Conservation (phyloP, 1,139 yeast species). For the Protomyces lactucae-debilis region DNA sequence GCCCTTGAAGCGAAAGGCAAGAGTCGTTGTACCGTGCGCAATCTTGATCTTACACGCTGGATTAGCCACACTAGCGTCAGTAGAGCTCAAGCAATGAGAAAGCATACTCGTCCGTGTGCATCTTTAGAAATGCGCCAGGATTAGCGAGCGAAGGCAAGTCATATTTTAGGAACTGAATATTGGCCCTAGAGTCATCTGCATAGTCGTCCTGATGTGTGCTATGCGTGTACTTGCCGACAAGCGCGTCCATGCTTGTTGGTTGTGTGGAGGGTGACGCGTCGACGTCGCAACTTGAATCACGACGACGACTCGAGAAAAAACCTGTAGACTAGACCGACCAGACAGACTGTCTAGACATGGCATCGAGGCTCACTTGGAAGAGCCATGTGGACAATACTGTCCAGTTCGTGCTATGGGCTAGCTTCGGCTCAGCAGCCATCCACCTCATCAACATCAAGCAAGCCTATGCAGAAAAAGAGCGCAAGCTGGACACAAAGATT, state of each 20-base stretch:
- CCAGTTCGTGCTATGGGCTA: slow-evolving; percentile 22
- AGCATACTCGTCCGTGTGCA: slow-evolving; percentile 20
- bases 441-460: slow-evolving; percentile 25
- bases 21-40: slow-evolving; percentile 97
- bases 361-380: slow-evolving; percentile 5
- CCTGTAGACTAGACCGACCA: neutral
- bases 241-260: neutral
- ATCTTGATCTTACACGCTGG: slow-evolving; percentile 94
- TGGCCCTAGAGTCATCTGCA: neutral
- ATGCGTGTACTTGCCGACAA: neutral
- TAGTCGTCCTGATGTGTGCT: neutral
- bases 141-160: slow-evolving; percentile 23
- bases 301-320: neutral
- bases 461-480: slow-evolving; percentile 13
- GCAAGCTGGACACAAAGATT: slow-evolving; percentile 17
- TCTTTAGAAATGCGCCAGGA: slow-evolving; percentile 28
- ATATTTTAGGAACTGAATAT: slow-evolving; percentile 7
- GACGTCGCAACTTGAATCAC: neutral
- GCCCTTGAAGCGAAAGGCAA: slow-evolving; percentile 92
- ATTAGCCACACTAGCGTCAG: slow-evolving; percentile 41
- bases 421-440: slow-evolving; percentile 22
- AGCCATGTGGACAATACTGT: slow-evolving; percentile 17
- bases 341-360: neutral
- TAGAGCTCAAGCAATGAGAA: slow-evolving; percentile 6
- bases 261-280: neutral